Conservation (phyloP, 805 yeast species). For the Nadsonia fulvescens region DNA sequence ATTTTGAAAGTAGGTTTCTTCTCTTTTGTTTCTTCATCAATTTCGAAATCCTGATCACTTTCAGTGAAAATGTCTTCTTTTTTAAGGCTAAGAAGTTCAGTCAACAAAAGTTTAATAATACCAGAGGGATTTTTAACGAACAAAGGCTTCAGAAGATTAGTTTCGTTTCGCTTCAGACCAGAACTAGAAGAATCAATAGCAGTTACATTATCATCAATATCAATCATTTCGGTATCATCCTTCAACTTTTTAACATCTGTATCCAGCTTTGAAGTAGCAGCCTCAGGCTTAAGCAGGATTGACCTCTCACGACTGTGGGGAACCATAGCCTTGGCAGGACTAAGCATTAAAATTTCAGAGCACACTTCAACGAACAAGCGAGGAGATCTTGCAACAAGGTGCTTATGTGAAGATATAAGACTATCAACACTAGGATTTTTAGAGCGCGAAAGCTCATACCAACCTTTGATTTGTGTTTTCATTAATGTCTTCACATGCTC, state of each 20-base stretch:
- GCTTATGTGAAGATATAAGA: slow-evolving; percentile 14
- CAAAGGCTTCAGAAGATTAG: no score
- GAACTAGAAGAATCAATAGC: no score
- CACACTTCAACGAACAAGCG: slow-evolving; percentile 26
- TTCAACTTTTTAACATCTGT: no score
- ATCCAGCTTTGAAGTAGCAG: no score
- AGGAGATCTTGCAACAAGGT: slow-evolving; percentile 26
- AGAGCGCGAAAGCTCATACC: slow-evolving; percentile 19
- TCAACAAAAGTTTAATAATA: slow-evolving; percentile 41
- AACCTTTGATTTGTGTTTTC: slow-evolving; percentile 29
- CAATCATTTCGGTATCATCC: no score
- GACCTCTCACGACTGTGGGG: slow-evolving; percentile 11
- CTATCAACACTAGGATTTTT: slow-evolving; percentile 12
- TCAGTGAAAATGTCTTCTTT: slow-evolving; percentile 22
- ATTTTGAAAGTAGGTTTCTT: slow-evolving; percentile 10
- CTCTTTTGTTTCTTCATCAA: slow-evolving; percentile 8
- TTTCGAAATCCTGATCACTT: slow-evolving; percentile 10
- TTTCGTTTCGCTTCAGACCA: no score
- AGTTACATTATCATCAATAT: no score
- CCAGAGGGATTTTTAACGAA: slow-evolving; percentile 25
- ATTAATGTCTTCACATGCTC: slow-evolving; percentile 32
- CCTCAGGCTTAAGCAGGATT: slow-evolving; percentile 3
- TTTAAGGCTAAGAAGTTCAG: slow-evolving; percentile 40
- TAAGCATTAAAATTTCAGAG: slow-evolving; percentile 5
- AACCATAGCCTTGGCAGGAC: slow-evolving; percentile 2